phyloP scores from a whole-genome alignment of 2,329 filamentous ascomycete genomes.

The Trichoderma atrobrunneum region DNA sequence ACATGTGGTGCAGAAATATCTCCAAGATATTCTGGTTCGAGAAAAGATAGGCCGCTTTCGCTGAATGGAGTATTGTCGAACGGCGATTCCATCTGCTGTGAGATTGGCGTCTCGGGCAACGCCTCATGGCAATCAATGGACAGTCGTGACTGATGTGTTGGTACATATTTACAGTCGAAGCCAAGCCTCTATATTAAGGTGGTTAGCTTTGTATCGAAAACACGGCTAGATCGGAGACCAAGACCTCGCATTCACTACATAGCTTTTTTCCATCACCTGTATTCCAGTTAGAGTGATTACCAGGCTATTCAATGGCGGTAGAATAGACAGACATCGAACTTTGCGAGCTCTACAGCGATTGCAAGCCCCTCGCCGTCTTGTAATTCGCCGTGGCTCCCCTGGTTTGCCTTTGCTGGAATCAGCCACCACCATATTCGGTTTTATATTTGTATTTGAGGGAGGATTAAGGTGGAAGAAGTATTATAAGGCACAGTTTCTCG shows the following conservation, averaged over 20 bases:
- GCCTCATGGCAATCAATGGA: background rate
- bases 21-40: background rate
- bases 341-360: background rate
- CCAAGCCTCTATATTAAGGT: background rate
- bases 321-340: background rate
- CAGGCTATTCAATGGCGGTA: background rate
- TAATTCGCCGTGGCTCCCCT: background rate
- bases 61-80: background rate
- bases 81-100: background rate
- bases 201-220: background rate
- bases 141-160: background rate
- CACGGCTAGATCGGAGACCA: background rate
- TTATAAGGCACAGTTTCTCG: accelerated
- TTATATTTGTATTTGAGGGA: background rate
- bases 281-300: background rate
- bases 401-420: background rate
- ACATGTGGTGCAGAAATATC: background rate
- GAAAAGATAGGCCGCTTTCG: background rate
- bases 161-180: background rate
- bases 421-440: background rate
- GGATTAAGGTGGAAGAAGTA: background rate
- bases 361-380: background rate
- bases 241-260: background rate
- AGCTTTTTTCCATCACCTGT: background rate
- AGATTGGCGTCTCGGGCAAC: background rate